Conservation (phyloP, 768 basidiomycete genomes). For the Agaricus subrufescens region DNA sequence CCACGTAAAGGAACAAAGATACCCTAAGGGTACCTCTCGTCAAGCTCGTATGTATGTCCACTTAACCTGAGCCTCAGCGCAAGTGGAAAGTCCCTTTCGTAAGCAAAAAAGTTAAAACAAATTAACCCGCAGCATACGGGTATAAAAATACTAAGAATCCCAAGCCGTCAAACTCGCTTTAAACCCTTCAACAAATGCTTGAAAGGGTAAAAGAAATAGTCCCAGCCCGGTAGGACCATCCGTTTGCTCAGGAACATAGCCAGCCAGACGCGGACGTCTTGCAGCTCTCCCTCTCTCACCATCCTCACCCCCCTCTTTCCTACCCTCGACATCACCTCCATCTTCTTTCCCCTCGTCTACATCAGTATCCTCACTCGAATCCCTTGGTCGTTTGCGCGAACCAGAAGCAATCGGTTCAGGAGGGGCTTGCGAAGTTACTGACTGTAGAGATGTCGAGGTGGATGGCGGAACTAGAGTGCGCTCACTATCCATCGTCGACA, state of each 20-base stretch:
- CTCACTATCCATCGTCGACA: constrained; percentile 8
- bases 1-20: neutral
- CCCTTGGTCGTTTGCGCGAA: constrained; percentile 13
- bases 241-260: constrained; percentile 36
- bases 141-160: neutral
- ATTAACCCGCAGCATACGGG: no score
- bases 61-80: no score
- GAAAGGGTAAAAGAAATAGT: constrained; percentile 61
- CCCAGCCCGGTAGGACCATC: constrained; percentile 46
- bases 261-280: constrained; percentile 49
- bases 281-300: constrained; percentile 33
- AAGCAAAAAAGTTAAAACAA: no score
- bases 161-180: constrained; percentile 45
- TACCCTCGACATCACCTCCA: constrained; percentile 9
- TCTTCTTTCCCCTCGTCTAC: constrained; percentile 49
- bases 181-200: constrained; percentile 64
- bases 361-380: constrained; percentile 21
- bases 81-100: no score
- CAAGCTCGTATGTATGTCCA: no score
- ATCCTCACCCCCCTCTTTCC: neutral
- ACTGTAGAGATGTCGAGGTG: constrained; percentile 1
- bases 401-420: constrained; percentile 15
- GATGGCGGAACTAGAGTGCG: constrained; percentile 8
- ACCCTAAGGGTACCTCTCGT: no score
- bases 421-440: constrained; percentile 34